phyloP scores from a whole-genome alignment of 1,284 basidiomycete species.

The Phylloporus sp. region DNA sequence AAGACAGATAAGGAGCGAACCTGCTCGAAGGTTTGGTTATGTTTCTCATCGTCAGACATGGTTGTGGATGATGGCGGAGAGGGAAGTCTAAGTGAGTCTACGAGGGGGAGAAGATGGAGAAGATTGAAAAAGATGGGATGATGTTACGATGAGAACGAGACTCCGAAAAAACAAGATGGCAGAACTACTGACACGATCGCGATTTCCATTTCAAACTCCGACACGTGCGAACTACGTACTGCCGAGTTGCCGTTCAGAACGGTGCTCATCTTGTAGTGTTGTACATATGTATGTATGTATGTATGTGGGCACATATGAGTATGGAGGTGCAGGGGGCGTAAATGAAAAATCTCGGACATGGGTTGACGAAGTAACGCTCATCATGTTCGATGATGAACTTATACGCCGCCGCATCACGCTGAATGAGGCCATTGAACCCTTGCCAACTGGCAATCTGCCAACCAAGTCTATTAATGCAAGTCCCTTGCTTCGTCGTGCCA shows the following conservation, averaged over 20 bases:
- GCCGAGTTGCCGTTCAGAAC: slow-evolving; percentile 2
- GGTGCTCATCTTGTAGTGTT: too few species aligned
- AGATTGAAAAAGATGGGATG: slow-evolving; percentile 28
- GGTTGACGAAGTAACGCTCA: too few species aligned
- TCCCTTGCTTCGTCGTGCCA: not conserved
- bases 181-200: slow-evolving; percentile 23
- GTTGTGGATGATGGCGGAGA: slow-evolving; percentile 32
- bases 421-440: not conserved
- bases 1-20: slow-evolving; percentile 39
- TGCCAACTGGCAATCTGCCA: not conserved
- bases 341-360: not conserved
- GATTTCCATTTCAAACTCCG: slow-evolving; percentile 45
- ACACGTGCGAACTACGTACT: slow-evolving; percentile 12
- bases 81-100: slow-evolving; percentile 31
- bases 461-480: not conserved
- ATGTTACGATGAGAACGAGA: slow-evolving; percentile 24
- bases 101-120: slow-evolving; percentile 17
- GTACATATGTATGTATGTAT: too few species aligned
- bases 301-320: not conserved
- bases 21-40: slow-evolving; percentile 91
- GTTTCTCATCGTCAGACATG: slow-evolving; percentile 95
- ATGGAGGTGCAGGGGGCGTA: not conserved
- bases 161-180: slow-evolving; percentile 39
- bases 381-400: too few species aligned
- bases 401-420: not conserved